Conservation (phyloP, 805 yeast genomes). For the Metschnikowia drakensbergensis region DNA sequence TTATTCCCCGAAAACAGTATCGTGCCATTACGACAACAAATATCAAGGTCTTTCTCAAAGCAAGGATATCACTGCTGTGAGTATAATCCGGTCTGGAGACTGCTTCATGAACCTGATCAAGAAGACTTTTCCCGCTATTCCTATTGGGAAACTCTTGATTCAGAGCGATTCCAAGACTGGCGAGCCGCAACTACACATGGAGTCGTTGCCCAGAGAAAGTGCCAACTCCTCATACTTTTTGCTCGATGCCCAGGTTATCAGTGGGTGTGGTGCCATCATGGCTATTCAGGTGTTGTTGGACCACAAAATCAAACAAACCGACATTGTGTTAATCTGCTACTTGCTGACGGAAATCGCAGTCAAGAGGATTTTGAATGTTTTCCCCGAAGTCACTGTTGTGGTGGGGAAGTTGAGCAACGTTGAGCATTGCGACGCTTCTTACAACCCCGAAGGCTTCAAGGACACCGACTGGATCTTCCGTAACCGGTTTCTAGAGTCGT, state of each 20-base stretch:
- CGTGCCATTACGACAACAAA: slow-evolving; percentile 20
- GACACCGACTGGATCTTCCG: slow-evolving; percentile 59
- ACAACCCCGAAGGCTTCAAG: slow-evolving; percentile 38
- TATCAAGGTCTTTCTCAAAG: slow-evolving; percentile 41
- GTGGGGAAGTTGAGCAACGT: slow-evolving; percentile 60
- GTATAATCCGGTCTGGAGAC: slow-evolving; percentile 87
- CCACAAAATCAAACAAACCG: slow-evolving; percentile 59
- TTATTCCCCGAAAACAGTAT: slow-evolving; percentile 32
- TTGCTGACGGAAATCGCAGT: slow-evolving; percentile 78
- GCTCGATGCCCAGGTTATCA: slow-evolving; percentile 82
- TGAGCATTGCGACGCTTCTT: slow-evolving; percentile 20
- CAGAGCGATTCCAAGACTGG: slow-evolving; percentile 89
- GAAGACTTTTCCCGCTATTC: slow-evolving; percentile 71
- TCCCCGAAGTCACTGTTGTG: slow-evolving; percentile 63
- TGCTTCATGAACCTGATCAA: slow-evolving; percentile 80
- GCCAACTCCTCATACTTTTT: slow-evolving; percentile 50
- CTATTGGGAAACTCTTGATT: slow-evolving; percentile 78
- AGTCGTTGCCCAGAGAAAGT: slow-evolving; percentile 53
- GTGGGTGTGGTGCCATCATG: slow-evolving; percentile 95
- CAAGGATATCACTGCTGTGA: slow-evolving; percentile 64
- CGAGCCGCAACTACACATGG: slow-evolving; percentile 89
- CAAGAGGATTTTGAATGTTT: slow-evolving; percentile 68
- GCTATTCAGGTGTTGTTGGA: slow-evolving; percentile 84
- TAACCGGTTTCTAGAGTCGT: slow-evolving; percentile 66
- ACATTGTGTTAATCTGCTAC: slow-evolving; percentile 67